Base-by-base conservation (phyloP, 2,329 filamentous ascomycete genomes). In the Fusarium avenaceum region DNA sequence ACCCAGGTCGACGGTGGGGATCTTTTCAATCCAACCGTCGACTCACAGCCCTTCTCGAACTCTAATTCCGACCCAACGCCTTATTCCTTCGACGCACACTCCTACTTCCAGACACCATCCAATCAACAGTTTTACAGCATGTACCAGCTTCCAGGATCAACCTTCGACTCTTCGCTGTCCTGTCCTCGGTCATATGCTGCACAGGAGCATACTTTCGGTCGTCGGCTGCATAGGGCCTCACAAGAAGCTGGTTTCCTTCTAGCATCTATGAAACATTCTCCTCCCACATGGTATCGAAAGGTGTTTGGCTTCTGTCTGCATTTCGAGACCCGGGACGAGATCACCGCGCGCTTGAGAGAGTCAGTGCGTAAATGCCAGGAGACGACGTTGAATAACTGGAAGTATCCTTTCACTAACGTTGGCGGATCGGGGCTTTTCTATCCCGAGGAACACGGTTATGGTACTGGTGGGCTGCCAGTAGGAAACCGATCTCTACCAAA, bases 301-400 rank as follows among this genome's bases (percentile, higher is more conserved):
- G 56, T 60, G 0, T 61, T 61, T 17, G 57, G 57, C 0, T 61
- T 61, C 13, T 61, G 57, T 3, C 14, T 61, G 44, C 57, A 61
- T 17, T 61, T 61, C 1, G 57, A 61, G 6, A 61, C 57, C 0
- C 14, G 45, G 7, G 57, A 61, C 1, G 57, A 61, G 15, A 61
- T 61, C 8, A 28, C 17, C 4, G 20, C 32, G 9, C 57, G 57
- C 0, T 6, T 61, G 6, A 45, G 38, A 0, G 45, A 60, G 5
- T 11, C 20, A 15, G 13, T 61, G 2, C 20, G 57, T 0, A 60
- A 44, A 17, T 22, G 44, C 3, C 47, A 14, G 1, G 39, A 60
- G 5, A 9, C 7, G 1, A 45, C 57, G 0, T 17, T 61, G 19
- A 61, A 61, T 35, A 61, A 60, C 33, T 61, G 57, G 57, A 45